phyloP scores from a whole-genome alignment of 768 basidiomycete genomes.

The Leccinum broughii region DNA sequence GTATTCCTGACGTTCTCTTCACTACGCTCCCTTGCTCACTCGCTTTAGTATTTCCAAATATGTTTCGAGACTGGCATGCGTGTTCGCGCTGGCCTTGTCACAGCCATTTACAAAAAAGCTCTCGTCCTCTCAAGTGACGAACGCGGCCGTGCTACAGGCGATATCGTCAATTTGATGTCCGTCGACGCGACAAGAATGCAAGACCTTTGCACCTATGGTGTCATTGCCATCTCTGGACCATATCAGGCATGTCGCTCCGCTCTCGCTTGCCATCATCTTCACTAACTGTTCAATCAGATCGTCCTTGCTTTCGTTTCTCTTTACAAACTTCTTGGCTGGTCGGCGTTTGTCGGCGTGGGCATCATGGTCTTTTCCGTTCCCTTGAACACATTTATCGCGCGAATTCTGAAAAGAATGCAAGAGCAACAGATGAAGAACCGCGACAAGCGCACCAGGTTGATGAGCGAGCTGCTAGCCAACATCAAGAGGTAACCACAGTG shows the following conservation, averaged over 20 bases:
- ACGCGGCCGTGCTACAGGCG: slow-evolving; percentile 77
- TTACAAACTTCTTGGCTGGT: slow-evolving; percentile 89
- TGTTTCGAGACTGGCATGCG: slow-evolving; percentile 89
- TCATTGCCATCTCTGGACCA: slow-evolving; percentile 85
- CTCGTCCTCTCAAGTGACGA: slow-evolving; percentile 86
- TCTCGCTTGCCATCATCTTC: neutral
- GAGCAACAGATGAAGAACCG: slow-evolving; percentile 92
- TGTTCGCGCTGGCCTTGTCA: slow-evolving; percentile 86
- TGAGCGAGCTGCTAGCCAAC: slow-evolving; percentile 92
- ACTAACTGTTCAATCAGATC: slow-evolving; percentile 48
- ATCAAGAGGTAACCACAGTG: slow-evolving; percentile 64
- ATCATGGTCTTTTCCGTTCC: slow-evolving; percentile 87
- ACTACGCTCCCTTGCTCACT: neutral
- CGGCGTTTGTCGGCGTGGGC: slow-evolving; percentile 84
- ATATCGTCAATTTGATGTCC: slow-evolving; percentile 93
- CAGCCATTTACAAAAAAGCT: slow-evolving; percentile 83
- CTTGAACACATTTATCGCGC: slow-evolving; percentile 70
- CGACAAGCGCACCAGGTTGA: slow-evolving; percentile 78
- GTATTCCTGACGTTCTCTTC: slow-evolving; percentile 32
- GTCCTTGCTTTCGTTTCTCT: slow-evolving; percentile 86
- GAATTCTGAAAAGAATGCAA: slow-evolving; percentile 72
- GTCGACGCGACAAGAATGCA: slow-evolving; percentile 81
- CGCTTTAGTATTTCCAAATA: slow-evolving; percentile 75
- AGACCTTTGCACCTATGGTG: slow-evolving; percentile 78
- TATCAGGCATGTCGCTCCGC: slow-evolving; percentile 58